Conservation (phyloP, 371 early-diverging fungal species). For the Haplosporangium sp. region DNA sequence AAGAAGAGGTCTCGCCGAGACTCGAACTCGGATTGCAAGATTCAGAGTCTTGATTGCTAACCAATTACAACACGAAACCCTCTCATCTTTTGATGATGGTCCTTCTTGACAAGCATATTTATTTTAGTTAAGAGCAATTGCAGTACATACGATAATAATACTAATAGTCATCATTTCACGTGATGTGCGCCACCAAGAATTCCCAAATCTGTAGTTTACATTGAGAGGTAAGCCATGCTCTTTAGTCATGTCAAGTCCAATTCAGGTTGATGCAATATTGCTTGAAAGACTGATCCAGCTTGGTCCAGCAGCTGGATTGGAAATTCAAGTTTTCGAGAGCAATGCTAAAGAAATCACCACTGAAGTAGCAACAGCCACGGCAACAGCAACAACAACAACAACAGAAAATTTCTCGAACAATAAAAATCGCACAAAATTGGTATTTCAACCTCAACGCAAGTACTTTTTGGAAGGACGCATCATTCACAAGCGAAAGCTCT, state of each 20-base stretch:
- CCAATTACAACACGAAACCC: constrained; percentile 21
- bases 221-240: background rate
- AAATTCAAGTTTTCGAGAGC: constrained; percentile 3
- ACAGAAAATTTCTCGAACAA: background rate
- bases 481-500: constrained; percentile 61
- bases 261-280: constrained; percentile 22
- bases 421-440: constrained; percentile 3
- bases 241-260: constrained; percentile 19
- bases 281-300: constrained; percentile 17
- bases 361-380: background rate
- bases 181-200: background rate
- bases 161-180: background rate
- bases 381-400: background rate
- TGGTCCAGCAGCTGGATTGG: constrained; percentile 9
- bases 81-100: background rate
- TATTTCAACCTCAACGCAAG: constrained; percentile 32
- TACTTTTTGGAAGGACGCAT: constrained; percentile 59
- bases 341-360: background rate
- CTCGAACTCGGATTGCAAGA: constrained; percentile 49
- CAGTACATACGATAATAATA: background rate
- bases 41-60: constrained; percentile 44
- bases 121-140: background rate
- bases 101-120: too few species aligned
- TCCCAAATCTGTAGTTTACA: too few species aligned
- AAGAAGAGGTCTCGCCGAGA: constrained; percentile 40